Evolutionary conservation across 1,284 basidiomycete genomes (phyloP).

Genomic region (Naganishia liquefaciens): DNA sequence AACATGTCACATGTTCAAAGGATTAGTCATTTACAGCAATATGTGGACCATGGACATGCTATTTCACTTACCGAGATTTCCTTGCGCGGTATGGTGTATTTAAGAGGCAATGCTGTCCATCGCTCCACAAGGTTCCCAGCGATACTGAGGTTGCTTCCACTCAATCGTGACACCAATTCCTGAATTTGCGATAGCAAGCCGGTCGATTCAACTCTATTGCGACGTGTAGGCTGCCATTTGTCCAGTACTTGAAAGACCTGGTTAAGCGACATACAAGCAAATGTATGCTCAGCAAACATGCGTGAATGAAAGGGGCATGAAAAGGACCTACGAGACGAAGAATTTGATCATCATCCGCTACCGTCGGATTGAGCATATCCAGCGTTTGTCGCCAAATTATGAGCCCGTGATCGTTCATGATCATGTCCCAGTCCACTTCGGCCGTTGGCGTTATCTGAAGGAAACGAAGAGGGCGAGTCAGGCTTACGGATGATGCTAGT

Average conservation of each 20-base stretch:
- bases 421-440: constrained; percentile 68
- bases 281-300: neutral
- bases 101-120: neutral
- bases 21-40: neutral
- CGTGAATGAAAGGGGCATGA: neutral
- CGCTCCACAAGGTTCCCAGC: neutral
- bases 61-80: constrained; percentile 9
- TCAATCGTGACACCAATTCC: neutral
- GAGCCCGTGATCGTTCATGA: constrained; percentile 92
- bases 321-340: constrained; percentile 39
- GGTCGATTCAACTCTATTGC: constrained; percentile 2
- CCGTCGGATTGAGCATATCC: constrained; percentile 32
- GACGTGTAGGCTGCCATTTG: constrained; percentile 6
- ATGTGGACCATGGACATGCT: neutral
- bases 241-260: neutral
- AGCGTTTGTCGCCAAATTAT: neutral
- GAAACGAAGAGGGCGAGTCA: neutral
- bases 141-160: neutral
- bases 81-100: constrained; percentile 1
- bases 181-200: neutral
- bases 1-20: neutral
- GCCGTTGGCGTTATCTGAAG: constrained; percentile 81
- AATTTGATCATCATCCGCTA: constrained; percentile 39
- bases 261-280: neutral
- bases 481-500: neutral